Evolutionary conservation across 352 stramenopile species (phyloP).

Genomic region (Plasmopara muralis): DNA sequence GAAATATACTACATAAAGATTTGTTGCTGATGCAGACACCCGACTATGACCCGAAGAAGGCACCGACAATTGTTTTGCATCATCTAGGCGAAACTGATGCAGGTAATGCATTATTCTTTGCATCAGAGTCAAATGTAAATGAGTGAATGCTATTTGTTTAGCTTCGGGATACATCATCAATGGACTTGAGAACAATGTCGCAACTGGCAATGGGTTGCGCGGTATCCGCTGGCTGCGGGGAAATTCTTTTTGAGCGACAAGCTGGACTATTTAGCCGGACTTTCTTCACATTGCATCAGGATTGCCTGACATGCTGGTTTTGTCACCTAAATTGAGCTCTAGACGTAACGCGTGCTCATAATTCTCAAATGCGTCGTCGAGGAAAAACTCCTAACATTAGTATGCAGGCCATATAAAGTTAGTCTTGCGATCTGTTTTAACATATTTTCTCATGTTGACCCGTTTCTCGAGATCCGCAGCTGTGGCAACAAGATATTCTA

Average conservation of each 20-base stretch:
- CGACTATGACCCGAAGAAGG: constrained; percentile 69
- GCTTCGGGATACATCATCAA: constrained; percentile 79
- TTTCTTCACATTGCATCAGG: constrained; percentile 9
- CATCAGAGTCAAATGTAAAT: too few species aligned
- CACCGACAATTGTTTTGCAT: constrained; percentile 65
- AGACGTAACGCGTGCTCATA: constrained; percentile 40
- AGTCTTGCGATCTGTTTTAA: constrained; percentile 6
- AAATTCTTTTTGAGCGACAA: constrained; percentile 50
- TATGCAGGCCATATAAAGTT: constrained; percentile 15
- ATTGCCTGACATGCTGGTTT: constrained; percentile 1
- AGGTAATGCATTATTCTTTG: constrained; percentile 34
- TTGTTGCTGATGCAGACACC: constrained; percentile 48
- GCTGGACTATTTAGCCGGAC: constrained; percentile 9
- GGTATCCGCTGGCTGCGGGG: constrained; percentile 75
- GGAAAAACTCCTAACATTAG: constrained; percentile 34
- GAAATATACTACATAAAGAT: constrained; percentile 42
- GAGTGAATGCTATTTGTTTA: constrained; percentile 5
- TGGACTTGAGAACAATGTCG: constrained; percentile 77
- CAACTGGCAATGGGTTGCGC: constrained; percentile 64
- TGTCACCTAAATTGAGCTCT: constrained; percentile 23
- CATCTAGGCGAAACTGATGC: constrained; percentile 63
- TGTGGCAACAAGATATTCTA: constrained; percentile 47
- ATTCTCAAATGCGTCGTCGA: constrained; percentile 55
- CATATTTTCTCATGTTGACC: constrained; percentile 17
- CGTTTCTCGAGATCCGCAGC: constrained; percentile 36